A percentile compares a stretch with the other conserved stretches of the same genome.
Evolutionary conservation across 2,329 filamentous ascomycete species (phyloP).

Genomic region (Fusarium redolens): DNA sequence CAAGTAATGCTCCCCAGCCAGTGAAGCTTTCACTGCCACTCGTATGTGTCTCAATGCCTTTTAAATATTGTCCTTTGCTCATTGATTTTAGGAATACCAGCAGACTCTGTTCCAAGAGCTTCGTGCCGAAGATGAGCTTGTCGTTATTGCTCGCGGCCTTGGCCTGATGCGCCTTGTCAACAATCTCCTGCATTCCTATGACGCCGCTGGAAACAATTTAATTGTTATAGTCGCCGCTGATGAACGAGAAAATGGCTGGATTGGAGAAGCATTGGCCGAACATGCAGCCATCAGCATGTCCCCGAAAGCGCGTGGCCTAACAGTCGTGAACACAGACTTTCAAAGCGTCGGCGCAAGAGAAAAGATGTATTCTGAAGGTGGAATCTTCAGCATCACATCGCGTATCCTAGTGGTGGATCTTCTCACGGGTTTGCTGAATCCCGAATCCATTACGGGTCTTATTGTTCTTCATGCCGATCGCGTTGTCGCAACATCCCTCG

Average conservation of each 20-base stretch:
- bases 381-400: slow-evolving; percentile 95
- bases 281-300: slow-evolving; percentile 91
- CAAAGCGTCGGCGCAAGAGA: slow-evolving; percentile 88
- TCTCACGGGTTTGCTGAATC: slow-evolving; percentile 82
- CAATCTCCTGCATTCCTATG: slow-evolving; percentile 97
- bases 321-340: slow-evolving; percentile 92
- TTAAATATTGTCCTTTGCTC: slow-evolving; percentile 9
- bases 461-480: slow-evolving; percentile 90
- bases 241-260: slow-evolving; percentile 95
- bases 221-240: slow-evolving; percentile 90
- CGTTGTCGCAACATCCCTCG: slow-evolving; percentile 85
- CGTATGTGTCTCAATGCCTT: slow-evolving; percentile 37
- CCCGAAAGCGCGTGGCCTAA: slow-evolving; percentile 84
- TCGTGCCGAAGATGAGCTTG: slow-evolving; percentile 90
- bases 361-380: slow-evolving; percentile 90
- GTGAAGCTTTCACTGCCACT: slow-evolving; percentile 83
- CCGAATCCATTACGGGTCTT: slow-evolving; percentile 87
- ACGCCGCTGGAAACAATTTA: slow-evolving; percentile 93
- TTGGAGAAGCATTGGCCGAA: slow-evolving; percentile 94
- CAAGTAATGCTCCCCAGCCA: slow-evolving; percentile 68
- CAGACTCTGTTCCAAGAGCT: slow-evolving; percentile 94
- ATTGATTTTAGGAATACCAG: slow-evolving; percentile 78
- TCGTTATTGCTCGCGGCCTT: slow-evolving; percentile 90
- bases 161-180: slow-evolving; percentile 91
- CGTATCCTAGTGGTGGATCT: slow-evolving; percentile 95